Evolutionary conservation across 2,329 filamentous ascomycete species (phyloP).

Genomic region (Colletotrichum melonis): DNA sequence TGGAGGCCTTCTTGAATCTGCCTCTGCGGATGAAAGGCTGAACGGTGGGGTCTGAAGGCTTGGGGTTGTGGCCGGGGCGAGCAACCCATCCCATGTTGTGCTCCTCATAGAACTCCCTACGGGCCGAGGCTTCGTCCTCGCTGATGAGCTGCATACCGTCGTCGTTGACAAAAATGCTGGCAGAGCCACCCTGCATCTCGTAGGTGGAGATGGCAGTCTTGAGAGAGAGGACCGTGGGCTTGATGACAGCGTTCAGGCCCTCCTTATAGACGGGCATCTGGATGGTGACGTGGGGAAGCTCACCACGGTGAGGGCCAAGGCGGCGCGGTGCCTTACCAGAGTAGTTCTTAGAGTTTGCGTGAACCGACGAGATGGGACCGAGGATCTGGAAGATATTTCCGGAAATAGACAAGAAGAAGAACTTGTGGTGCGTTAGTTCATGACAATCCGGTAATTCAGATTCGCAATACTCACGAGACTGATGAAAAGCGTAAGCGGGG

Average conservation of each 20-base stretch:
- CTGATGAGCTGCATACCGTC: conserved; percentile 74
- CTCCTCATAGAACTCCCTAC: conserved; percentile 67
- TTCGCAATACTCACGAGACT: conserved; percentile 52
- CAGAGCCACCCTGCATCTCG: conserved; percentile 69
- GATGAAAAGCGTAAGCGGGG: conserved; percentile 69
- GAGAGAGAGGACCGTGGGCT: conserved; percentile 60
- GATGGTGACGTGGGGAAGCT: conserved; percentile 55
- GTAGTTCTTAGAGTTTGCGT: conserved; percentile 57
- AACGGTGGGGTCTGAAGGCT: conserved; percentile 59
- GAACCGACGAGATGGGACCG: conserved; percentile 58
- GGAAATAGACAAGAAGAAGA: conserved; percentile 58
- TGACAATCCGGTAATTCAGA: accelerated
- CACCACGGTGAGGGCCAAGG: conserved; percentile 45
- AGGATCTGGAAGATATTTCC: conserved; percentile 56
- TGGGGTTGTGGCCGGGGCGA: conserved; percentile 63
- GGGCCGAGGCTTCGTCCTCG: conserved; percentile 57
- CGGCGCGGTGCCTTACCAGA: conserved; percentile 50
- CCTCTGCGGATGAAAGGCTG: conserved; percentile 65
- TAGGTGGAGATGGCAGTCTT: conserved; percentile 62
- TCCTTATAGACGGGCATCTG: conserved; percentile 59
- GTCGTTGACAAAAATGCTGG: conserved; percentile 76
- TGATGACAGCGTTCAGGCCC: conserved; percentile 54
- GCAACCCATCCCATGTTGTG: conserved; percentile 68
- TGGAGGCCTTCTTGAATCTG: conserved; percentile 75
- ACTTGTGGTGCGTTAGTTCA: conserved; percentile 39